Conservation (phyloP, 805 yeast genomes). For the Vanderwaltozyma yarrowii region DNA sequence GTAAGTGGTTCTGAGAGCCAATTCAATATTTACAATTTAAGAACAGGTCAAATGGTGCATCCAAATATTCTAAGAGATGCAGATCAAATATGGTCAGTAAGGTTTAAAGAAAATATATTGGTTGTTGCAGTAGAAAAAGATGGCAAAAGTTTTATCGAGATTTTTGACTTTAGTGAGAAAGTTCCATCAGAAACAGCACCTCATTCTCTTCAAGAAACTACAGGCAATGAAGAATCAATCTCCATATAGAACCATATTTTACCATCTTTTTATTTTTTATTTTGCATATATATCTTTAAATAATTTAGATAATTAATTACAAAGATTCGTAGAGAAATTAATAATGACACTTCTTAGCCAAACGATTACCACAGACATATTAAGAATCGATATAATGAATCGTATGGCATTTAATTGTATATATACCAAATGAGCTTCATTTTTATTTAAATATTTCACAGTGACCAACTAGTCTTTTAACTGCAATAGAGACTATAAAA, state of each 20-base stretch:
- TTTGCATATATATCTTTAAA: no score
- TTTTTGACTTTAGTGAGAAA: constrained; percentile 58
- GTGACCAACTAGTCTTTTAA: no score
- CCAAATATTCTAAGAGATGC: constrained; percentile 63
- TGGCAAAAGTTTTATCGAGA: constrained; percentile 67
- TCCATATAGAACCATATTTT: not conserved
- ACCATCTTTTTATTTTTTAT: no score
- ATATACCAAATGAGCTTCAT: no score
- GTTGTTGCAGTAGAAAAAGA: constrained; percentile 83
- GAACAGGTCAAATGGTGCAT: constrained; percentile 63
- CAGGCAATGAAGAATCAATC: not conserved
- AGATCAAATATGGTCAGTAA: constrained; percentile 91
- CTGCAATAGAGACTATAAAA: no score
- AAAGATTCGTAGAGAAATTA: no score
- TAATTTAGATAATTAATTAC: no score
- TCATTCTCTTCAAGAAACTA: not conserved
- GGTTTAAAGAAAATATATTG: constrained; percentile 73
- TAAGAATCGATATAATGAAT: no score
- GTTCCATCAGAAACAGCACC: not conserved
- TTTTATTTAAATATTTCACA: no score
- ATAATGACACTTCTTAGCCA: no score
- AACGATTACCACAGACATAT: no score
- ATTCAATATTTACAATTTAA: constrained; percentile 79
- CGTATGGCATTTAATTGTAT: no score
- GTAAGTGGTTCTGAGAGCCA: constrained; percentile 85